Evolutionary conservation across 1,139 yeast species (phyloP).

Genomic region (Geotrichum restrictum): DNA sequence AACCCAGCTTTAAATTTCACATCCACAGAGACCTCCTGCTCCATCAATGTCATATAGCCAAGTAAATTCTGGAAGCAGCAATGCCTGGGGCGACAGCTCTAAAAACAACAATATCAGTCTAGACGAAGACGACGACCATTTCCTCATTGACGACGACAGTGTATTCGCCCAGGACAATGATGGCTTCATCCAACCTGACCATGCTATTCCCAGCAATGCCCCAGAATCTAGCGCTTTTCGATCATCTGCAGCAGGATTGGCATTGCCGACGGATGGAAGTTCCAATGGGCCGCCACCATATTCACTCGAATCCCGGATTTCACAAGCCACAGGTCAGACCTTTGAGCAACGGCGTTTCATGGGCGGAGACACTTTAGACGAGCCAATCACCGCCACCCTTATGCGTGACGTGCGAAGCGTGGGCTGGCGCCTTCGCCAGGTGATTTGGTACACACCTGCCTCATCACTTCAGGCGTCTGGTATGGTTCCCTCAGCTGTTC

Average conservation of each 20-base stretch:
- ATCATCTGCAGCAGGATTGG: too few species aligned
- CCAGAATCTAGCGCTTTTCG: too few species aligned
- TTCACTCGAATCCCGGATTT: slow-evolving; percentile 5
- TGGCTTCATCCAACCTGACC: slow-evolving; percentile 20
- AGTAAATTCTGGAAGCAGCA: not conserved
- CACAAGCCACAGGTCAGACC: slow-evolving; percentile 43
- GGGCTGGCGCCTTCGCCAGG: slow-evolving; percentile 59
- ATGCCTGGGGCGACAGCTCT: not conserved
- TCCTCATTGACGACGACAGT: slow-evolving; percentile 20
- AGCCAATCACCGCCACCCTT: slow-evolving; percentile 67
- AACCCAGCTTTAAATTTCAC: not conserved
- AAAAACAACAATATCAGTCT: not conserved
- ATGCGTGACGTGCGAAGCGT: slow-evolving; percentile 64
- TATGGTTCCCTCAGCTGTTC: slow-evolving; percentile 19
- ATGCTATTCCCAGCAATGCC: slow-evolving; percentile 15
- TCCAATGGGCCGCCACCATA: slow-evolving; percentile 22
- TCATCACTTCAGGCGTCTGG: slow-evolving; percentile 15
- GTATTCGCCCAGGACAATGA: slow-evolving; percentile 14
- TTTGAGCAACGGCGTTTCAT: slow-evolving; percentile 67
- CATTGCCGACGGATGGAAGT: too few species aligned
- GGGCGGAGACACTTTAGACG: slow-evolving; percentile 83
- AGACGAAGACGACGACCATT: slow-evolving; percentile 15
- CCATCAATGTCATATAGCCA: slow-evolving; percentile 1
- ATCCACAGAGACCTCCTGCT: not conserved
- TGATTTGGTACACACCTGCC: slow-evolving; percentile 59